Evolutionary conservation across 768 basidiomycete genomes (phyloP).

Genomic region (Neoboletus brunneissimus): DNA sequence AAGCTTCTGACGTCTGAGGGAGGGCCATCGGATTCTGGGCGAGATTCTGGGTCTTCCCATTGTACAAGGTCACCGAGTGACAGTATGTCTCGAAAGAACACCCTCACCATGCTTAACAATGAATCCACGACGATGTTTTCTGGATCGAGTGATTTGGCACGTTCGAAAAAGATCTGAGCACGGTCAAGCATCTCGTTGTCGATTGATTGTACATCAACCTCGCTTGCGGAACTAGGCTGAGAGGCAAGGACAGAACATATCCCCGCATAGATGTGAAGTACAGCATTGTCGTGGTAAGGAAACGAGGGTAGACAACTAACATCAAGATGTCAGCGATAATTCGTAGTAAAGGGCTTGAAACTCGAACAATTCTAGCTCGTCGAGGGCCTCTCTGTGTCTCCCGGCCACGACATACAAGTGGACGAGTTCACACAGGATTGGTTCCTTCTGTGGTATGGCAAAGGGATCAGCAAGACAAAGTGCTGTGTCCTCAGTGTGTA

Average conservation of each 20-base stretch:
- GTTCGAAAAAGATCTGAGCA: conserved; percentile 62
- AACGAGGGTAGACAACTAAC: conserved; percentile 80
- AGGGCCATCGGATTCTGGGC: conserved; percentile 16
- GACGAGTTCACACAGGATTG: conserved; percentile 71
- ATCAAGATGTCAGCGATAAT: conserved; percentile 1
- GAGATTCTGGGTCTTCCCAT: conserved; percentile 22
- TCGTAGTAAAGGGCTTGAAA: conserved; percentile 1
- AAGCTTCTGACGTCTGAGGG: conserved; percentile 22
- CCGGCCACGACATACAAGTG: conserved; percentile 59
- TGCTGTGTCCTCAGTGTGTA: conserved; percentile 2
- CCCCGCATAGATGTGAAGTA: conserved; percentile 82
- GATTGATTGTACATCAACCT: conserved; percentile 8
- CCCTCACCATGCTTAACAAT: conserved; percentile 53
- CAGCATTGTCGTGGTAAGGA: conserved; percentile 80
- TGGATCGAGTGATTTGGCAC: conserved; percentile 57
- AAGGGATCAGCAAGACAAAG: conserved; percentile 12
- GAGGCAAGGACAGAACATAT: conserved; percentile 65
- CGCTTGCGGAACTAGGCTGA: conserved; percentile 30
- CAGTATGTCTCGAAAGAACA: background rate
- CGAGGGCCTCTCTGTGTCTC: conserved; percentile 67
- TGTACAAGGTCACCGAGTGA: background rate
- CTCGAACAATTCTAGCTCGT: conserved; percentile 81
- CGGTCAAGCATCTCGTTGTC: conserved; percentile 45
- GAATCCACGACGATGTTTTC: conserved; percentile 49
- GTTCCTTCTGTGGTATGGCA: conserved; percentile 53